Base-by-base conservation (phyloP, 1,284 basidiomycete species). In the Cerrena zonata region DNA sequence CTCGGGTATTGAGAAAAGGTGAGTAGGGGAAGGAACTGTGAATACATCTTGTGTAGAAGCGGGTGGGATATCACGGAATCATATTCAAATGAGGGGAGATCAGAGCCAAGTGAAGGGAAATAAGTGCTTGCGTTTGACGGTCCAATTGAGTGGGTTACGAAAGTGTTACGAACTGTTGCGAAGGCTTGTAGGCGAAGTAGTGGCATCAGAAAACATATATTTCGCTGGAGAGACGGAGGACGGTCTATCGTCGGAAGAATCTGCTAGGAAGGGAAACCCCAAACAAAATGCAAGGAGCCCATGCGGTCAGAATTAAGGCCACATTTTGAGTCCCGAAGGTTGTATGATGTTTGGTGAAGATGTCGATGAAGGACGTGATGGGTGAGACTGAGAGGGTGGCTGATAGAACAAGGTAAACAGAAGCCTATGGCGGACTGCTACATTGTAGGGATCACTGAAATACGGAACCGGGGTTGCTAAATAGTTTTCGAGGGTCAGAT, bases 321-420 rank as follows among this genome's bases (percentile, higher is more conserved):
- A 82, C 63, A 60, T 82, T 76, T 51, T 81, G 79, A 36, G 78
- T 76, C 18, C 78, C 79, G 54, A 82, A 72, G 2, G 77, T 60
- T 21, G 67, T 57, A 3, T 74, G 75, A 27, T 64, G 64, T 48
- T 62, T 59, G 34, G 57, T 62, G 39, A 67, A 66, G 41, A 75
- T 64, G 59, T 81, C 79, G 44, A 78, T 60, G 44, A 81, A 60
- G 1, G 77, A 76, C 12, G 76, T 72, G 51, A 82, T 63, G 39
- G 71, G 69, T 12, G 73, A 70, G 22, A 82, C 62, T n/a, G 75
- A 60, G 73, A 80, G 58, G 26, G 58, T 54, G 5, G 47, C 40
- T 2, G 49, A 53, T n/a, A 61, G 56, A 34, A 62, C 61, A 47
- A 67, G 39, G 53, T 66, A 52, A 68, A 67, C 40, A 60, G 51